Conservation (phyloP, 805 yeast genomes). For the Candida alai region DNA sequence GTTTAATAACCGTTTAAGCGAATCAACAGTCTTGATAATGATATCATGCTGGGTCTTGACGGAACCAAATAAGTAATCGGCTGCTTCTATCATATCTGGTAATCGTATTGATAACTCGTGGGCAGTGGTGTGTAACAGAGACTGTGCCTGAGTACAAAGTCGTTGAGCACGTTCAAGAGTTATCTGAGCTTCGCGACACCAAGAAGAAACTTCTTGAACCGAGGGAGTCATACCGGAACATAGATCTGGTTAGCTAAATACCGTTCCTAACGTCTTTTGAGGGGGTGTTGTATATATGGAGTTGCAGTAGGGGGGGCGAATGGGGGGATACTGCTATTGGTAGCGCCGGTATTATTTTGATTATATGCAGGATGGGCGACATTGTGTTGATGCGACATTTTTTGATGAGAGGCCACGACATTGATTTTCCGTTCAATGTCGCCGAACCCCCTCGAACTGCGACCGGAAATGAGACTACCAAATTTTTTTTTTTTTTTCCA, state of each 20-base stretch:
- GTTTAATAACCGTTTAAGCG: constrained; percentile 12
- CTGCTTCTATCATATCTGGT: constrained; percentile 20
- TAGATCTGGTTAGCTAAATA: neutral
- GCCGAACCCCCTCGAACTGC: too few relatives aligned
- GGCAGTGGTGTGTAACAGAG: constrained; percentile 22
- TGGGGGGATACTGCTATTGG: too few relatives aligned
- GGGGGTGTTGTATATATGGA: neutral
- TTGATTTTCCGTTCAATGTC: too few relatives aligned
- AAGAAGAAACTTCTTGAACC: constrained; percentile 16
- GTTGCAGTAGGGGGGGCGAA: neutral
- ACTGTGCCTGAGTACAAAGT: constrained; percentile 32
- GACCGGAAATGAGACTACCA: too few relatives aligned
- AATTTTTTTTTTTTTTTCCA: too few relatives aligned
- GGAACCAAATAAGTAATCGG: constrained; percentile 13
- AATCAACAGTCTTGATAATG: constrained; percentile 13
- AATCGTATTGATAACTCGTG: constrained; percentile 20
- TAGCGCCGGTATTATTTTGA: too few relatives aligned
- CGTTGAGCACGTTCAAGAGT: constrained; percentile 28
- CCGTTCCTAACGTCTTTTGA: neutral
- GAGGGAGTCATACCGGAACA: too few relatives aligned
- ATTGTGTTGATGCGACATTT: too few relatives aligned
- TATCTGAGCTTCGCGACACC: constrained; percentile 28
- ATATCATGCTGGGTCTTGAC: constrained; percentile 15
- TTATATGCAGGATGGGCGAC: too few relatives aligned
- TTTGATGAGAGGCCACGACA: too few relatives aligned